Conservation (phyloP, 208 protist species). For the Leishmania guyanensis region DNA sequence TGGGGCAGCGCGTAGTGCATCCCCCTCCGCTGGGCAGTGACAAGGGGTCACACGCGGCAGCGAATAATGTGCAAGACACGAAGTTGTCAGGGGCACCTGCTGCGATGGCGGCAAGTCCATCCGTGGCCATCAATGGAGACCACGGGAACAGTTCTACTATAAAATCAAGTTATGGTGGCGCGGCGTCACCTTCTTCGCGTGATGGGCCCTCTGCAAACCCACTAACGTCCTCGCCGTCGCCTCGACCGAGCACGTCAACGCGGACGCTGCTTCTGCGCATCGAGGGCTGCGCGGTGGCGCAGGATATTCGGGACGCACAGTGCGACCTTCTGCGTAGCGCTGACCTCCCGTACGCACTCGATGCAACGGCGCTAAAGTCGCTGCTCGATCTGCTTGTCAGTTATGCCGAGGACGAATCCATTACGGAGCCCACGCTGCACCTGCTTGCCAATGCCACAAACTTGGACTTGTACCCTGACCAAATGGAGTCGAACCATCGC, state of each 20-base stretch:
- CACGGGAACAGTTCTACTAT: neutral
- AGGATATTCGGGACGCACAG: slow-evolving; percentile 81
- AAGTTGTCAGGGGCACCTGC: neutral
- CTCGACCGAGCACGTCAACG: slow-evolving; percentile 32
- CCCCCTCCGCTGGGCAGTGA: slow-evolving; percentile 23
- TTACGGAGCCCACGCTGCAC: slow-evolving; percentile 39
- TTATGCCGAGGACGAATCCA: slow-evolving; percentile 36
- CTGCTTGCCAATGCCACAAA: slow-evolving; percentile 63
- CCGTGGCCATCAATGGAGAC: neutral
- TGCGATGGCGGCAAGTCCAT: neutral
- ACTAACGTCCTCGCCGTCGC: neutral
- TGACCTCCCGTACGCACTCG: slow-evolving; percentile 64
- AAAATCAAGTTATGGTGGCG: neutral
- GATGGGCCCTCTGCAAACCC: neutral
- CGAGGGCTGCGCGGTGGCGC: slow-evolving; percentile 74
- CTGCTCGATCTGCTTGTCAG: slow-evolving; percentile 45
- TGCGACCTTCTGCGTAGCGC: slow-evolving; percentile 47
- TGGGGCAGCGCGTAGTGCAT: slow-evolving; percentile 82
- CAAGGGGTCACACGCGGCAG: neutral
- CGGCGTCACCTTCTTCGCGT: neutral
- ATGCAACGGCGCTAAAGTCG: slow-evolving; percentile 40
- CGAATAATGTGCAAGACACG: neutral
- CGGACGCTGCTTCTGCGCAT: slow-evolving; percentile 74
- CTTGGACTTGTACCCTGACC: slow-evolving; percentile 44
- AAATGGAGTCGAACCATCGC: slow-evolving; percentile 21